Base-by-base conservation (phyloP, 768 basidiomycete species). In the Tylopilus felleus region DNA sequence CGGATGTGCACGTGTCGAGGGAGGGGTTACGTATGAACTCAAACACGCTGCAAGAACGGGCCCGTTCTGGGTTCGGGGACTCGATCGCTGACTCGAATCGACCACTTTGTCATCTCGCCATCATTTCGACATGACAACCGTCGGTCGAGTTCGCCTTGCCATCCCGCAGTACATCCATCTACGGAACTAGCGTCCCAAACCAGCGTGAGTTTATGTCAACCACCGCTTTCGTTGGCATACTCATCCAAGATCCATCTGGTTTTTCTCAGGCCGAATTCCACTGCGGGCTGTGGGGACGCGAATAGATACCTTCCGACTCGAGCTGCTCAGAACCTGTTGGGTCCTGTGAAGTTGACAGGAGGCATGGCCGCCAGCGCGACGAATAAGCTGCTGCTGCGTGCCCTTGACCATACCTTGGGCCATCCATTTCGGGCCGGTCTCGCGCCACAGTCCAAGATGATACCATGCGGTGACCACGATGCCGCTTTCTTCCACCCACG, bases 391-490 rank as follows among this genome's bases (percentile, higher is more conserved):
- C 47, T 56, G 55, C 58, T 59, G 64, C 59, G 49, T 68, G 57
- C 61, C 70, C 70, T 71, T 66, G 23, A 51, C 64, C 66, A 61
- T 60, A 53, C 55, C 51, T 49, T 54, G 59, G 52, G 31, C 49
- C 56, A 59, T 59, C 67, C 65, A 59, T 64, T 72, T 66, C 54
- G 59, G 68, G 69, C 52, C 56, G 48, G 52, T 59, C 46, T 56
- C 55, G 63, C 65, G 69, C 70, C 70, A 71, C 65, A 64, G 54
- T 57, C 36, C 64, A 53, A 55, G 58, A 60, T 64, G 68, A 55
- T 42, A 57, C 62, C 69, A 70, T 70, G 69, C 56, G 69, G 69
- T 54, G 52, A 38, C 70, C 69, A 70, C 70, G 69, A 62, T 70
- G 70, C 68, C 61, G 49, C 64, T 59, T 63, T 65, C 70, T 58